Base-by-base conservation (phyloP, 257 asterid genomes). In the Prunella vulgaris region DNA sequence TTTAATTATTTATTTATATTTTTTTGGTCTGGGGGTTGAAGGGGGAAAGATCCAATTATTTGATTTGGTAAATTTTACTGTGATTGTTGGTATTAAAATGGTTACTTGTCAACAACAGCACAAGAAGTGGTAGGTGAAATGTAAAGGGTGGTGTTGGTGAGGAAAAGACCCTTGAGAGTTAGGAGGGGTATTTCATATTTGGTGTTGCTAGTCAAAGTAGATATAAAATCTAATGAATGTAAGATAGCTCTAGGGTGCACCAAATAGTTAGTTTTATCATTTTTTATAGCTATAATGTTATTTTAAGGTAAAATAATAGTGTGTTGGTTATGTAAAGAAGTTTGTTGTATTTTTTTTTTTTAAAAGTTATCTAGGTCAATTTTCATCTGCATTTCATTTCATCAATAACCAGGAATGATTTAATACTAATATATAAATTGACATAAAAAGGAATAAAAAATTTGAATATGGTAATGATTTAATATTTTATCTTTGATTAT, bases 51-150 rank as follows among this genome's bases (percentile, higher is more conserved):
- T 14, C 24, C 52, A 64, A 32, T 58, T 2, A 24, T 24, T 27
- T 54, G 38, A 24, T 57, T 1, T 33, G 25, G 35, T 54, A 20
- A 28, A 46, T 53, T 3, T 33, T 22, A 18, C 10, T 51, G 49
- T 28, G n/a, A 22, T 61, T 30, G 53, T 42, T 33, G 27, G 10
- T 52, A 40, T 38, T 7, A 30, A 17, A 15, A 38, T 60, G 54
- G 68, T 6, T 51, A 66, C 46, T 58, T 66, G 75, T 56, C 32
- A 60, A 66, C 54, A 38, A 10, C 0, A 30, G 12, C 7, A 60
- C 14, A 28, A 5, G 51, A 12, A 17, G 9, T 59, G 77, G 64
- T 72, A 12, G 78, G 78, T 73, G 49, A 76, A 40, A 59, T 32
- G 64, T 25, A 76, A 17, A 62, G 54, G 32, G 17, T n/a, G n/a